Percentiles rank a stretch among this genome's conserved stretches.
These are phyloP conservation scores for Microascus cirrosus DNA, from an alignment of 2,329 filamentous ascomycete species.

Conservation along the genomic window DNA sequence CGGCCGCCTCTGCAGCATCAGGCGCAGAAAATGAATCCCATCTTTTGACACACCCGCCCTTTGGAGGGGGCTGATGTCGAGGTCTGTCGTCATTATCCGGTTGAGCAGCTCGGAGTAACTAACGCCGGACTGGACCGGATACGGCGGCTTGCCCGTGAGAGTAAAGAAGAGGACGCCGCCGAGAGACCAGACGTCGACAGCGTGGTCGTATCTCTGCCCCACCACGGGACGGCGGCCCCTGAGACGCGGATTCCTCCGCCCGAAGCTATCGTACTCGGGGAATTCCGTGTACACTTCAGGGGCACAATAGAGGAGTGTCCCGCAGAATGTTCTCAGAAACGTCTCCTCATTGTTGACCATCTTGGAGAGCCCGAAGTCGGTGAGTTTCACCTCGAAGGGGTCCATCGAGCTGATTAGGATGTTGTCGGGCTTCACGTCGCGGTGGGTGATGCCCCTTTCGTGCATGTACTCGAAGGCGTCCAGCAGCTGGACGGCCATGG, in stretches of 20 bases:
- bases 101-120: constrained; percentile 71
- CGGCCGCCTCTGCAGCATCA: constrained; percentile 77
- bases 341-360: constrained; percentile 84
- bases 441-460: constrained; percentile 79
- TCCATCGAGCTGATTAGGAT: constrained; percentile 68
- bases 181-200: constrained; percentile 93
- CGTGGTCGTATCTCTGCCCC: constrained; percentile 70
- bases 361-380: constrained; percentile 94
- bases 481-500: constrained; percentile 66
- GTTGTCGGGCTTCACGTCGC: constrained; percentile 98
- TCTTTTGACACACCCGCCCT: constrained; percentile 46
- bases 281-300: constrained; percentile 86
- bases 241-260: constrained; percentile 50
- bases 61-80: constrained; percentile 56
- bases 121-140: constrained; percentile 64
- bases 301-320: constrained; percentile 89
- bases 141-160: constrained; percentile 71
- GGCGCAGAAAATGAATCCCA: constrained; percentile 62
- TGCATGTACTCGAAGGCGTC: constrained; percentile 82
- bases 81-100: constrained; percentile 69
- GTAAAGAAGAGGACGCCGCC: constrained; percentile 85
- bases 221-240: constrained; percentile 44
- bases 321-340: constrained; percentile 92
- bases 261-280: constrained; percentile 56
- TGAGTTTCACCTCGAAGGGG: constrained; percentile 78